Evolutionary conservation across 495 filamentous ascomycete genomes (phyloP), one percentile per base, ranked within the genome.

Genomic region (Aspergillus steynii): DNA sequence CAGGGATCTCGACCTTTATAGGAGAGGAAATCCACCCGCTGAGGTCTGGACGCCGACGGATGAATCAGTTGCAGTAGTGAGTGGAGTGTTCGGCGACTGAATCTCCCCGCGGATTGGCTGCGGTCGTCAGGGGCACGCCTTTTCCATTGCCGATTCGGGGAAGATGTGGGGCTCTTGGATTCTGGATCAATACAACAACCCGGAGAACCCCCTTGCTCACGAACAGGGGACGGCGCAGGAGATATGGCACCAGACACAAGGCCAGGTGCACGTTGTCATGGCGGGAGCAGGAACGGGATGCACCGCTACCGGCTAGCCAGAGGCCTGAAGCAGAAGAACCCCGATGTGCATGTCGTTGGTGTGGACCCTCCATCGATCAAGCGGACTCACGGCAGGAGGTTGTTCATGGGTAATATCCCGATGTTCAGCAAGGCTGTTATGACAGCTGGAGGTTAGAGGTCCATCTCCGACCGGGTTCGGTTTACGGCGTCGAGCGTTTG

Each of bases 171-270:
- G 93, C 65, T 89, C 90, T 3, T 89, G 91, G 71, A 96, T 96
- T 62, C 75, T 96, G 58, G 90, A 96, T 72, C 92, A 96, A 74
- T 96, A 96, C 70, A 83, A 82, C 29, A 96, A 96, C 70, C 70
- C 72, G 47, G 85, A 95, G 67, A 96, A 96, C 68, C 92, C 92
- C 28, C 76, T 87, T 8, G 92, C 92, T 2, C 92, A 96, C 75
- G 92, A 96, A 76, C 81, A 83, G 61, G 90, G 92, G 47, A 96
- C 92, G 0, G 92, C 92, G 5, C 85, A 95, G 77, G 92, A 96
- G 77, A 90, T 96, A 32, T 96, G 92, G 90, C 75, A 75, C 31
- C 92, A 96, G 77, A 90, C 85, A 1, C 79, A 79, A n/a, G 91
- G 89, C 14, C 85, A 86, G 65, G 81, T 96, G 50, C 90, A 86